These are phyloP conservation scores for Neurospora sp. DNA, from an alignment of 2,329 filamentous ascomycete genomes.

Conservation along the genomic window DNA sequence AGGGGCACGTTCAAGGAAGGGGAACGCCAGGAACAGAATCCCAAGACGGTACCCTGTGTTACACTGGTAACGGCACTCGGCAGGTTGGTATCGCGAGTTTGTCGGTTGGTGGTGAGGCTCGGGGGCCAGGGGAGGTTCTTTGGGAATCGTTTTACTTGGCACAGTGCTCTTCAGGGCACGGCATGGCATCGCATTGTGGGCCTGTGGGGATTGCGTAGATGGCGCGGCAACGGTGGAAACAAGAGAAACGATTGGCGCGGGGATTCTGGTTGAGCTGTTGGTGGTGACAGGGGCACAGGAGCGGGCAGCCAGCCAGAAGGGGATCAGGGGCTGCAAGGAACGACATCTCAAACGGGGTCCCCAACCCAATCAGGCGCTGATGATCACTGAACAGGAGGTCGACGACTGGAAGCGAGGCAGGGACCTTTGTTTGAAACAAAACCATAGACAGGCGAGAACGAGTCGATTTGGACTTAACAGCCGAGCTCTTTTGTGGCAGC, in stretches of 20 bases:
- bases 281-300: not conserved
- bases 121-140: not conserved
- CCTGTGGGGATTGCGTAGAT: not conserved
- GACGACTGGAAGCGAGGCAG: not conserved
- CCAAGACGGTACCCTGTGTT: not conserved
- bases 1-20: not conserved
- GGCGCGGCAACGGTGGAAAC: not conserved
- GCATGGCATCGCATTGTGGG: not conserved
- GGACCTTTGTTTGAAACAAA: slow-evolving; percentile 9
- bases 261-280: not conserved
- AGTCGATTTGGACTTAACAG: not conserved
- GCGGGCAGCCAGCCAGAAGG: slow-evolving; percentile 4
- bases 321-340: slow-evolving; percentile 9
- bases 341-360: slow-evolving; percentile 11
- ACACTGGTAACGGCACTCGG: not conserved
- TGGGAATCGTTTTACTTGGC: not conserved
- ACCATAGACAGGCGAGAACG: not conserved
- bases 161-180: no score
- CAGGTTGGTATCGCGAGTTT: not conserved
- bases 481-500: not conserved
- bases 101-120: not conserved
- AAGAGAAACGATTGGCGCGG: slow-evolving; percentile 6
- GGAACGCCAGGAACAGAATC: not conserved
- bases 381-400: not conserved
- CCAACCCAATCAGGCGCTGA: not conserved